A percentile compares a stretch with the other conserved stretches of the same genome.
Conservation (phyloP, 2,329 filamentous ascomycete genomes). For the Exutisphaerella laricina region DNA sequence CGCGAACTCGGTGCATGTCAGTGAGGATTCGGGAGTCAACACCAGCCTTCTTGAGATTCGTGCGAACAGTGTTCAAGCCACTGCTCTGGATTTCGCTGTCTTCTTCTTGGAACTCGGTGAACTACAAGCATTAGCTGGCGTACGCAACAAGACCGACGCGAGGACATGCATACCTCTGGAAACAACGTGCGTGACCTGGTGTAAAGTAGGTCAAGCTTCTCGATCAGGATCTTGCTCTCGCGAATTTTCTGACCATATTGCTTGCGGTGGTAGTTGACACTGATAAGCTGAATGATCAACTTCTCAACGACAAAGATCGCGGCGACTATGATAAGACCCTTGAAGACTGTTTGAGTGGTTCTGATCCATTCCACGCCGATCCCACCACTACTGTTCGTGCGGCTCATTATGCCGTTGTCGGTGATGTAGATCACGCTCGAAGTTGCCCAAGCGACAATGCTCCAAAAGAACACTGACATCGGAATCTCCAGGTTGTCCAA, state of each 20-base stretch:
- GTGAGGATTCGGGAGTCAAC: constrained; percentile 67
- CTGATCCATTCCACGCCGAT: constrained; percentile 39
- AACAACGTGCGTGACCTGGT: constrained; percentile 75
- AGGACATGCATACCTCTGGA: constrained; percentile 62
- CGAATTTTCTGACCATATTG: constrained; percentile 69
- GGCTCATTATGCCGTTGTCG: constrained; percentile 7
- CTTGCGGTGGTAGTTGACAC: constrained; percentile 66
- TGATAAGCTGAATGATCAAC: constrained; percentile 64
- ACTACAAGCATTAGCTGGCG: too few species aligned
- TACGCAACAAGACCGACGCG: too few species aligned
- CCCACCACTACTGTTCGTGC: too few species aligned
- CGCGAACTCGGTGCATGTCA: constrained; percentile 61
- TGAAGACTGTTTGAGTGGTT: constrained; percentile 52
- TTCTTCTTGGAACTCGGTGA: constrained; percentile 70
- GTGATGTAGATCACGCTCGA: constrained; percentile 43
- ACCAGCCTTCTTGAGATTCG: constrained; percentile 36
- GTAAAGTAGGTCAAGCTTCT: constrained; percentile 68
- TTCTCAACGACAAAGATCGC: constrained; percentile 63
- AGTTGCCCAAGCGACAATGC: constrained; percentile 56
- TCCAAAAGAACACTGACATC: constrained; percentile 64
- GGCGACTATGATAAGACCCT: constrained; percentile 57
- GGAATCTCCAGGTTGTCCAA: constrained; percentile 60
- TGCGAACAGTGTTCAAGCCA: constrained; percentile 51
- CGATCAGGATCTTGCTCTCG: constrained; percentile 70
- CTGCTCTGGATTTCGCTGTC: constrained; percentile 77